Percentiles rank a stretch among this genome's conserved stretches.
Conservation (phyloP, 2,329 filamentous ascomycete species). For the Paradendryphiella salina region DNA sequence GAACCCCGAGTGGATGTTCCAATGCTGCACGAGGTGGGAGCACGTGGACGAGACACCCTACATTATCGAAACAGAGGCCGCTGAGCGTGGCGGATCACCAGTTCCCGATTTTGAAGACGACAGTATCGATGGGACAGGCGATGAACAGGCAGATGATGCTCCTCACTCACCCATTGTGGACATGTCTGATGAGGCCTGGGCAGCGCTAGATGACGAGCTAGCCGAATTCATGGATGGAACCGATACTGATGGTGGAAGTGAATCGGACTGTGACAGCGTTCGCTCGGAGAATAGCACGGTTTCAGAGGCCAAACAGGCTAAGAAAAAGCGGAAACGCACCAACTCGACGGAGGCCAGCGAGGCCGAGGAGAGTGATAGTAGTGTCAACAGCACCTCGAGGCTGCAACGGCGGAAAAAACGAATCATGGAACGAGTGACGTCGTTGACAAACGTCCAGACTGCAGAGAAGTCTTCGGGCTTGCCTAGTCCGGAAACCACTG, state of each 20-base stretch:
- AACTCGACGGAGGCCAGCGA: conserved; percentile 42
- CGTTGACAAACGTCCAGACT: conserved; percentile 50
- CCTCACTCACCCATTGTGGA: conserved; percentile 29
- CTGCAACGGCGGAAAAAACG: conserved; percentile 55
- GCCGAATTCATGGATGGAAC: conserved; percentile 68
- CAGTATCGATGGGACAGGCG: conserved; percentile 47
- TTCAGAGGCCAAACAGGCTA: conserved; percentile 29
- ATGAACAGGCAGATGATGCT: conserved; percentile 42
- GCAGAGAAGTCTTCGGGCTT: conserved; percentile 48
- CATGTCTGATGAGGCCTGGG: conserved; percentile 46
- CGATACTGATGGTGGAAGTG: conserved; percentile 40
- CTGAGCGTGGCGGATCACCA: conserved; percentile 54
- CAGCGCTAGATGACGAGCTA: conserved; percentile 68
- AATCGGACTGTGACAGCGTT: conserved; percentile 42
- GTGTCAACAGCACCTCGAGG: conserved; percentile 43
- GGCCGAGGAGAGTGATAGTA: conserved; percentile 49
- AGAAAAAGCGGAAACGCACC: conserved; percentile 46
- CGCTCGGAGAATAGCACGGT: conserved; percentile 36
- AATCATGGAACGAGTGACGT: conserved; percentile 52
- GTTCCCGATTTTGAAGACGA: conserved; percentile 51
- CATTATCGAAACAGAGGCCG: conserved; percentile 73
- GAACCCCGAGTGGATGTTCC: conserved; percentile 83
- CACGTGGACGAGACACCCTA: conserved; percentile 78
- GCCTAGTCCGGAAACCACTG: conserved; percentile 47
- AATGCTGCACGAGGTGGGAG: conserved; percentile 82